Evolutionary conservation across 1,284 basidiomycete species (phyloP).

Genomic region (Tremellales sp.): DNA sequence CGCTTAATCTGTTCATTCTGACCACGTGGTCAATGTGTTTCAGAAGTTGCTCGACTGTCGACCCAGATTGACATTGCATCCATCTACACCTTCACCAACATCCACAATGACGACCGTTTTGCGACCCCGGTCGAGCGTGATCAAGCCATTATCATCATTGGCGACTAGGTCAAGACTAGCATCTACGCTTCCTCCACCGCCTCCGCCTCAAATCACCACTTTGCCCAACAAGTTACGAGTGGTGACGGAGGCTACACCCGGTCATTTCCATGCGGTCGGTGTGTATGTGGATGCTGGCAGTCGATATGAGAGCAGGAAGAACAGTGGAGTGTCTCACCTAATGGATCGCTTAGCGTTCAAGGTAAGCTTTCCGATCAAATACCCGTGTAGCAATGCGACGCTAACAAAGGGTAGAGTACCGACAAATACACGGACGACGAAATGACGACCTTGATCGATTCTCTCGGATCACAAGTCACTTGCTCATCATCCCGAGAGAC

Average conservation of each 20-base stretch:
- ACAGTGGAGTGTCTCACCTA: slow-evolving; percentile 83
- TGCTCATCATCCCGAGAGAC: slow-evolving; percentile 89
- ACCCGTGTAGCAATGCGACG: not conserved
- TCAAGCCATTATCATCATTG: too few relatives aligned
- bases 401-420: slow-evolving; percentile 49
- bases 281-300: slow-evolving; percentile 92
- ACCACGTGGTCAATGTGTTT: too few relatives aligned
- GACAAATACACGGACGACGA: slow-evolving; percentile 56
- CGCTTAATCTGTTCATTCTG: too few relatives aligned
- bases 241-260: slow-evolving; percentile 83
- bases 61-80: too few relatives aligned
- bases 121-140: too few relatives aligned
- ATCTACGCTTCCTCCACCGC: slow-evolving; percentile 3
- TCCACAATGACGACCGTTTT: too few relatives aligned
- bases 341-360: slow-evolving; percentile 96
- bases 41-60: too few relatives aligned
- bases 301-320: slow-evolving; percentile 76
- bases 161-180: too few relatives aligned
- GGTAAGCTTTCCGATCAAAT: slow-evolving; percentile 52
- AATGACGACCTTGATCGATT: slow-evolving; percentile 78
- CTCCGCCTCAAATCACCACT: slow-evolving; percentile 59
- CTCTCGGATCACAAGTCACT: slow-evolving; percentile 86
- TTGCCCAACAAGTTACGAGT: slow-evolving; percentile 89
- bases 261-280: slow-evolving; percentile 91
- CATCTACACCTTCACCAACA: too few relatives aligned